Conservation (phyloP, 768 basidiomycete species). For the Pleurotus cornucopiae region DNA sequence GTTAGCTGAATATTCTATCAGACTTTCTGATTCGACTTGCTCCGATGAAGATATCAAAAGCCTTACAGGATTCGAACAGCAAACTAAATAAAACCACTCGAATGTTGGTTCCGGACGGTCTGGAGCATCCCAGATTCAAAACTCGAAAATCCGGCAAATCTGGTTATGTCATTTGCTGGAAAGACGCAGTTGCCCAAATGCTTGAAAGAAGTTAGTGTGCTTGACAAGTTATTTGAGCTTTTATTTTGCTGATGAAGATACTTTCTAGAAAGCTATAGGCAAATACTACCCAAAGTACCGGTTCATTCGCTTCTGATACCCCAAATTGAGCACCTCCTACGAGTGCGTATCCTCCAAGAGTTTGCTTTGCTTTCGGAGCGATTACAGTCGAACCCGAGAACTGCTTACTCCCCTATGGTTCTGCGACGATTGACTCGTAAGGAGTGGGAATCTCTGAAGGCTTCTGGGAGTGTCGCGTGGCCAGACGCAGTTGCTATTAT, state of each 20-base stretch:
- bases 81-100: constrained; percentile 13
- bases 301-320: constrained; percentile 42
- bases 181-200: constrained; percentile 38
- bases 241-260: constrained; percentile 7
- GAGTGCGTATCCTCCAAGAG: constrained; percentile 74
- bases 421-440: constrained; percentile 61
- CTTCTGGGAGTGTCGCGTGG: constrained; percentile 43
- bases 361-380: constrained; percentile 52
- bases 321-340: constrained; percentile 64
- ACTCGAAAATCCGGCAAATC: constrained; percentile 40
- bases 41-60: constrained; percentile 35
- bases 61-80: constrained; percentile 9
- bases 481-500: constrained; percentile 62
- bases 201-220: constrained; percentile 29
- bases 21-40: constrained; percentile 67
- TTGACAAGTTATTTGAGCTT: not conserved
- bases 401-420: constrained; percentile 24
- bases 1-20: constrained; percentile 19
- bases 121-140: constrained; percentile 63
- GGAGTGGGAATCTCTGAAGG: constrained; percentile 50
- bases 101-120: constrained; percentile 46
- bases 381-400: constrained; percentile 25
- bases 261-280: constrained; percentile 22
- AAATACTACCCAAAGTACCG: constrained; percentile 22
- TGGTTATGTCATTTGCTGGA: constrained; percentile 59